phyloP scores from a whole-genome alignment of 805 yeast genomes.

The Candida nanaspora region DNA sequence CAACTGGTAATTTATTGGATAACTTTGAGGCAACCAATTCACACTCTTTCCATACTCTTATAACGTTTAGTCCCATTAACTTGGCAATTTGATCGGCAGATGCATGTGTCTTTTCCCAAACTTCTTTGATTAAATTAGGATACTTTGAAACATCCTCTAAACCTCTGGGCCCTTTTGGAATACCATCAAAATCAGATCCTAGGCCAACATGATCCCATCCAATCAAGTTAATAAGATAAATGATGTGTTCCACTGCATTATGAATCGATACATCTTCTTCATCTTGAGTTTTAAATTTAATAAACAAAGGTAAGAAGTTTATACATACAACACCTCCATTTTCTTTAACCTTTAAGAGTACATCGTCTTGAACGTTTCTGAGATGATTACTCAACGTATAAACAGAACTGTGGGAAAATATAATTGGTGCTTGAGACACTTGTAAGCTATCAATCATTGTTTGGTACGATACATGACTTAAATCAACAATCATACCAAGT shows the following conservation, averaged over 20 bases:
- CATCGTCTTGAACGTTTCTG: constrained; percentile 44
- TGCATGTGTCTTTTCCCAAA: constrained; percentile 26
- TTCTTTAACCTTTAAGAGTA: constrained; percentile 28
- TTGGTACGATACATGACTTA: constrained; percentile 40
- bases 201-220: constrained; percentile 49
- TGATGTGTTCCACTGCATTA: constrained; percentile 39
- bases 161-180: constrained; percentile 38
- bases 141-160: constrained; percentile 49
- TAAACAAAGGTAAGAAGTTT: constrained; percentile 37
- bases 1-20: constrained; percentile 17
- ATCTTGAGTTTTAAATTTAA: constrained; percentile 12
- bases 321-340: constrained; percentile 43
- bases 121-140: constrained; percentile 39
- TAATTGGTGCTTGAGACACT: constrained; percentile 37
- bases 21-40: constrained; percentile 24
- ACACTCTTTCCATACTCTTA: constrained; percentile 38
- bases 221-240: constrained; percentile 33
- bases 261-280: constrained; percentile 30
- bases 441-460: constrained; percentile 40
- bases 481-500: constrained; percentile 45
- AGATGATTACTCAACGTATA: constrained; percentile 32
- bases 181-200: constrained; percentile 51
- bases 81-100: constrained; percentile 34
- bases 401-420: constrained; percentile 43
- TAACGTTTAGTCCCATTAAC: constrained; percentile 37